Evolutionary conservation across 1,284 basidiomycete species (phyloP).

Genomic region (Fistulinella staudtii): DNA sequence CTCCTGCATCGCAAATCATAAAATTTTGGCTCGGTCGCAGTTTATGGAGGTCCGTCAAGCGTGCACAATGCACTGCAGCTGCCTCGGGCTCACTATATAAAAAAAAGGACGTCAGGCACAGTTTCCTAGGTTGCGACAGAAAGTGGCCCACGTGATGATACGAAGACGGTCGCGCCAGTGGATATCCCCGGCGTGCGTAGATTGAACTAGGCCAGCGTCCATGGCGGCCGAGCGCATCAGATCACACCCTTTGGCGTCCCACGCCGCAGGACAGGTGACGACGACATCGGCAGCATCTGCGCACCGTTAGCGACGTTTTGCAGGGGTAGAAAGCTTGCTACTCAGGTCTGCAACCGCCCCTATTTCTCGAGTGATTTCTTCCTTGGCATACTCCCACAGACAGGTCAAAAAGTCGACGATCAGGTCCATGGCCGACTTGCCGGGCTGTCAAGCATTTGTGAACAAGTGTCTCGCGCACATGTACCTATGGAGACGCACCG

Average conservation of each 20-base stretch:
- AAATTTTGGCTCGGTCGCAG: constrained; percentile 75
- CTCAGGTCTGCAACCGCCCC: constrained; percentile 78
- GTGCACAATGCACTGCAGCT: constrained; percentile 79
- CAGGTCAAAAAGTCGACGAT: constrained; percentile 76
- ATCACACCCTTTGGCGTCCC: constrained; percentile 77
- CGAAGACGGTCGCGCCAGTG: constrained; percentile 73
- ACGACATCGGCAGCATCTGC: constrained; percentile 74
- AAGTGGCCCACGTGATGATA: constrained; percentile 61
- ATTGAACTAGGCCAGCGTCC: constrained; percentile 69
- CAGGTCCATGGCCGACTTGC: constrained; percentile 69
- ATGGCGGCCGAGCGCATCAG: constrained; percentile 81
- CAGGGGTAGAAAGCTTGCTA: constrained; percentile 34
- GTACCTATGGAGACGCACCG: constrained; percentile 52
- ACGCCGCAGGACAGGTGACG: constrained; percentile 80
- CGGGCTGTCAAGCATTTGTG: constrained; percentile 43
- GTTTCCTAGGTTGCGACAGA: constrained; percentile 1
- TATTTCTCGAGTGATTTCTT: constrained; percentile 78
- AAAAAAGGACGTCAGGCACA: constrained; percentile 9
- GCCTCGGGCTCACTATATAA: constrained; percentile 71
- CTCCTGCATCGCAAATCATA: constrained; percentile 78
- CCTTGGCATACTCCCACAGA: constrained; percentile 80
- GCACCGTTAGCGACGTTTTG: constrained; percentile 1
- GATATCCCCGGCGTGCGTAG: constrained; percentile 62
- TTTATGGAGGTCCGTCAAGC: constrained; percentile 71
- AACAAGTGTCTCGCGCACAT: too few species aligned